A percentile compares a stretch with the other conserved stretches of the same genome.
Conservation (phyloP, 2,329 filamentous ascomycete species). For the Lomentospora prolificans region DNA sequence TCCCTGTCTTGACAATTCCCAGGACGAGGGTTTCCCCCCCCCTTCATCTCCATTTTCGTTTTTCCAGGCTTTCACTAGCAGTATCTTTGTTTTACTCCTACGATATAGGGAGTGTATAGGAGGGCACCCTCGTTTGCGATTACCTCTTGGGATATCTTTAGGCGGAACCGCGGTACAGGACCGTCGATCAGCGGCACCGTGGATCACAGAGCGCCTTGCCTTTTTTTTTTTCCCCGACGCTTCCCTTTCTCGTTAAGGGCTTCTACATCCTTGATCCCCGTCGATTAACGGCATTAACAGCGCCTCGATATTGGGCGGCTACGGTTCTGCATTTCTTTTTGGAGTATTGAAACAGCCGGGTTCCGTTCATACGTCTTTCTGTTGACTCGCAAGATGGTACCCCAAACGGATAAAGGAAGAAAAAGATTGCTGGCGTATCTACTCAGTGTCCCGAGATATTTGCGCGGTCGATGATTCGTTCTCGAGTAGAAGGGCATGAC, state of each 20-base stretch:
- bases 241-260: no score
- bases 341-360: background rate
- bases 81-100: background rate
- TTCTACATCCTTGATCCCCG: no score
- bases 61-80: background rate
- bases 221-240: no score
- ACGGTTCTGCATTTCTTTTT: background rate
- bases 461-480: no score
- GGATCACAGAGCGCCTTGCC: no score
- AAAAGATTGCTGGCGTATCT: no score
- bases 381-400: background rate
- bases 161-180: background rate
- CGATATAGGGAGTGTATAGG: no score
- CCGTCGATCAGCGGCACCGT: background rate
- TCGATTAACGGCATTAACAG: background rate
- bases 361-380: background rate
- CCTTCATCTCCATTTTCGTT: background rate
- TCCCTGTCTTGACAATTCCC: background rate
- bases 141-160: background rate
- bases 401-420: background rate
- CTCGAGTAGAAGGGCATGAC: no score
- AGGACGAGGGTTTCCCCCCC: background rate
- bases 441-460: no score
- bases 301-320: background rate
- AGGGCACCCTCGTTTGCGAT: background rate